Percentiles rank a stretch among this genome's conserved stretches.
Conservation (phyloP, 306 rosid genomes). For the Ziziphus jujuba region DNA sequence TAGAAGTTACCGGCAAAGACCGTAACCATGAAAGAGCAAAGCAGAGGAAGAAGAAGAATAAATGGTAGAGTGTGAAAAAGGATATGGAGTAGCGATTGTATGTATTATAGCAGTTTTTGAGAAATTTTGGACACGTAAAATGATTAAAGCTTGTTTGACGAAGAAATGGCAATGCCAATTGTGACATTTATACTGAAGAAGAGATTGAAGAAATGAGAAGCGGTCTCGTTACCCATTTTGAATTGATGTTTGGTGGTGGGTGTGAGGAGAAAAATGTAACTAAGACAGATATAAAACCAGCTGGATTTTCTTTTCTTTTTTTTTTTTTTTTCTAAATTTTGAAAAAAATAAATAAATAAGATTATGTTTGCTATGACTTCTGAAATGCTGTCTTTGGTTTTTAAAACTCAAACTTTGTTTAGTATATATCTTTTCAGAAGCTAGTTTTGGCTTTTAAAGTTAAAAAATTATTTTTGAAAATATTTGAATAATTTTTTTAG, state of each 20-base stretch:
- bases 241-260: slow-evolving; percentile 16
- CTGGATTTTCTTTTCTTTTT: slow-evolving; percentile 18
- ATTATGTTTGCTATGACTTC: no score
- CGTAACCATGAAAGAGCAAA: slow-evolving; percentile 4
- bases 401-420: no score
- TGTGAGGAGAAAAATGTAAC: slow-evolving; percentile 18
- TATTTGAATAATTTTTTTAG: no score
- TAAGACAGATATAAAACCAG: slow-evolving; percentile 26
- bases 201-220: not conserved
- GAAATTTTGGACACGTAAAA: not conserved
- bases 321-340: no score
- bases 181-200: slow-evolving; percentile 3
- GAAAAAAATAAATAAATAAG: no score
- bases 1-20: slow-evolving; percentile 43
- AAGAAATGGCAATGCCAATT: not conserved
- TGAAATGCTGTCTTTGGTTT: no score
- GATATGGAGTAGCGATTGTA: slow-evolving; percentile 3
- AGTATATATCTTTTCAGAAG: no score
- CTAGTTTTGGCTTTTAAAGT: no score
- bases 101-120: not conserved
- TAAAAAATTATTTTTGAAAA: no score
- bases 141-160: not conserved
- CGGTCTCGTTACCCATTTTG: not conserved
- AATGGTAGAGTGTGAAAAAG: not conserved
- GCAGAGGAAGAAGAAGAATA: not conserved